phyloP scores from a whole-genome alignment of 495 filamentous ascomycete genomes.

The Penicillium lagena region DNA sequence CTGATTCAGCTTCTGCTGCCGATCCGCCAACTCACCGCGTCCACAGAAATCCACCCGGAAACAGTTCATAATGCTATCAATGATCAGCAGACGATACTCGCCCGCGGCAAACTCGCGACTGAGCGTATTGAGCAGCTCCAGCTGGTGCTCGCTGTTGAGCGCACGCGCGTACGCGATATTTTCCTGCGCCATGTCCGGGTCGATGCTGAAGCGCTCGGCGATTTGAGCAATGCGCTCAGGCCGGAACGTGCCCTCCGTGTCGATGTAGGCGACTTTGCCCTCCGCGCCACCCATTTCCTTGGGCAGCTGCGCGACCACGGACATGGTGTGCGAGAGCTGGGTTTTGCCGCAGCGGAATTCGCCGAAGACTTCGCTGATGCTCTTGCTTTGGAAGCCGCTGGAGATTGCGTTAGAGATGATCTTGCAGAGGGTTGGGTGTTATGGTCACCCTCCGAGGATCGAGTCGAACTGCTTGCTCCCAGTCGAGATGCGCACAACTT shows the following conservation, averaged over 20 bases:
- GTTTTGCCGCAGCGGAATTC: constrained; percentile 79
- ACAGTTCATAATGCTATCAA: constrained; percentile 76
- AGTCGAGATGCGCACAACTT: constrained; percentile 63
- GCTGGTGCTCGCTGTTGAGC: constrained; percentile 70
- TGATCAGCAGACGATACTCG: constrained; percentile 65
- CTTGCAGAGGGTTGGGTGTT: background rate
- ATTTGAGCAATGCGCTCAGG: constrained; percentile 69
- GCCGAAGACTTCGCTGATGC: constrained; percentile 67
- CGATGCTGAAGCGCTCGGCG: constrained; percentile 66
- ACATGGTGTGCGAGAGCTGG: constrained; percentile 63
- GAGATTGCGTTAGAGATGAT: background rate
- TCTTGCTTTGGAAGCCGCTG: constrained; percentile 75
- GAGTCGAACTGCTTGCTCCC: constrained; percentile 72
- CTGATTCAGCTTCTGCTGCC: constrained; percentile 69
- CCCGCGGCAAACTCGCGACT: constrained; percentile 59
- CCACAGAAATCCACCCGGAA: constrained; percentile 72
- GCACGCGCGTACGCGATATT: constrained; percentile 71
- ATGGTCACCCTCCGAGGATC: constrained; percentile 57
- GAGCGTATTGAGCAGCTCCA: constrained; percentile 63
- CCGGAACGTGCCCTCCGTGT: constrained; percentile 75
- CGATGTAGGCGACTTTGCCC: constrained; percentile 76
- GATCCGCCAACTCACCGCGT: constrained; percentile 68
- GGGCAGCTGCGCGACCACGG: constrained; percentile 54
- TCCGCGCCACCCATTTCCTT: constrained; percentile 66
- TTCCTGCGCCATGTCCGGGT: constrained; percentile 59